phyloP scores from a whole-genome alignment of 1,284 basidiomycete genomes.

The Rhodotorula glutinis region DNA sequence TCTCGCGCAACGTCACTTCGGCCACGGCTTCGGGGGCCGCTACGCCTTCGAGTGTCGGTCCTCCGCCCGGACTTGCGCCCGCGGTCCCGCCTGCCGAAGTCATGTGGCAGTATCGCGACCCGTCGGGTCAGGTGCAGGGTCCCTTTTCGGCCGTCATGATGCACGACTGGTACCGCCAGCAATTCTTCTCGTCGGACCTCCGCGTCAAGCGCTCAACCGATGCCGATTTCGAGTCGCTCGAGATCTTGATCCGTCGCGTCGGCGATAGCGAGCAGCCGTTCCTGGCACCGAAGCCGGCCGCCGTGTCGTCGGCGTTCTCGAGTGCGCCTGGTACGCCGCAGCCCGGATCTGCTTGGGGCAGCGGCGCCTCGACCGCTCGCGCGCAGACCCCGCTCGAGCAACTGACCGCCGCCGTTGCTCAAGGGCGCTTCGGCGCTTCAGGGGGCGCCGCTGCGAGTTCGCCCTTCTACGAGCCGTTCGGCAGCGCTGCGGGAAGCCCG shows the following conservation, averaged over 20 bases:
- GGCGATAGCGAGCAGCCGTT: conserved; percentile 48
- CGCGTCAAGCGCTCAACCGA: conserved; percentile 46
- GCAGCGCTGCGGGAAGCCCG: conserved; percentile 18
- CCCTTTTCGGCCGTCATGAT: conserved; percentile 87
- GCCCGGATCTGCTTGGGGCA: conserved; percentile 14
- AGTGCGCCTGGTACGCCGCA: conserved; percentile 29
- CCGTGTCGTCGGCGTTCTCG: conserved; percentile 17
- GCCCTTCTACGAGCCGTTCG: conserved; percentile 34
- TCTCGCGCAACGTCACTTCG: conserved; percentile 6
- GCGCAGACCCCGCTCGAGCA: conserved; percentile 32
- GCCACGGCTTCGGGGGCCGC: conserved; percentile 1
- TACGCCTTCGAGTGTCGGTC: conserved; percentile 10
- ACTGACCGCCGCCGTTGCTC: conserved; percentile 19
- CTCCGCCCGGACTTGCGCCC: conserved; percentile 33
- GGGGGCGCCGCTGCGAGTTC: not conserved
- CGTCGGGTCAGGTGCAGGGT: conserved; percentile 52
- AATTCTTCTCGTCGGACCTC: conserved; percentile 66
- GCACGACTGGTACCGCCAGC: conserved; percentile 93
- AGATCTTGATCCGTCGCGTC: conserved; percentile 45
- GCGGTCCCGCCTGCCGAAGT: conserved; percentile 14
- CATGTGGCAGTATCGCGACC: conserved; percentile 44
- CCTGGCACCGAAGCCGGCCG: conserved; percentile 36
- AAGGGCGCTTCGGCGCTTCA: conserved; percentile 19
- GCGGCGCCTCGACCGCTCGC: conserved; percentile 2
- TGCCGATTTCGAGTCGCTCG: conserved; percentile 48